phyloP scores from a whole-genome alignment of 352 stramenopile species.

The Globisporangium canariense region DNA sequence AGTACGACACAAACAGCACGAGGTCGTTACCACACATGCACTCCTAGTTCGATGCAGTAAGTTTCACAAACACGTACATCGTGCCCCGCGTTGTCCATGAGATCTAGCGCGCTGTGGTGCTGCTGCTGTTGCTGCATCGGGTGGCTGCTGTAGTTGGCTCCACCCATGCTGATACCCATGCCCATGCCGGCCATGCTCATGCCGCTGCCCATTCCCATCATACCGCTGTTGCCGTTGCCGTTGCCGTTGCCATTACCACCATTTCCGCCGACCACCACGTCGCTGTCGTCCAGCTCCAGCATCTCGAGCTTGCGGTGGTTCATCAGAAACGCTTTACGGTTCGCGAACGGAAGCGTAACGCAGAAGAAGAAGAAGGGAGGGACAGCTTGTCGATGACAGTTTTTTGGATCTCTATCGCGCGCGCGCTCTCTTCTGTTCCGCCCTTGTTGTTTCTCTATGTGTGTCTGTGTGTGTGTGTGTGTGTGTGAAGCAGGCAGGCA shows the following conservation, averaged over 20 bases:
- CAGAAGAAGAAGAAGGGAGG: background rate
- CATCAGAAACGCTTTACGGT: slow-evolving; percentile 33
- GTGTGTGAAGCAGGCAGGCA: slow-evolving; percentile 1
- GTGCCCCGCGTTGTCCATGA: slow-evolving; percentile 4
- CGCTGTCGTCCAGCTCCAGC: slow-evolving; percentile 36
- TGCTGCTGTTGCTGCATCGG: background rate
- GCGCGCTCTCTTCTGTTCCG: background rate
- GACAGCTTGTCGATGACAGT: slow-evolving; percentile 1
- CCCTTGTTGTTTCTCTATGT: background rate
- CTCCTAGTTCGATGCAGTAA: no score
- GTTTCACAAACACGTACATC: slow-evolving; percentile 1
- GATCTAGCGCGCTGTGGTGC: background rate
- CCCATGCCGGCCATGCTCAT: slow-evolving; percentile 23
- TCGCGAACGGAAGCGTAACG: slow-evolving; percentile 9
- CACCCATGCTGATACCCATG: background rate
- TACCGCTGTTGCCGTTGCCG: slow-evolving; percentile 6
- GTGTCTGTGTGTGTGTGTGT: background rate
- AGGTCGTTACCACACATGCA: background rate
- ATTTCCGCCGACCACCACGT: slow-evolving; percentile 27
- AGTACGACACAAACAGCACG: background rate
- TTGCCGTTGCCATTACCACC: background rate
- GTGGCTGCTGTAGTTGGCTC: background rate
- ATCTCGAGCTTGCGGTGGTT: slow-evolving; percentile 78
- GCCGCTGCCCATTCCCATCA: slow-evolving; percentile 31
- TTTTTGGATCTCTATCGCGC: slow-evolving; percentile 8